These are phyloP conservation scores for Didymella segeticola DNA, from an alignment of 2,329 filamentous ascomycete species.

Conservation along the genomic window DNA sequence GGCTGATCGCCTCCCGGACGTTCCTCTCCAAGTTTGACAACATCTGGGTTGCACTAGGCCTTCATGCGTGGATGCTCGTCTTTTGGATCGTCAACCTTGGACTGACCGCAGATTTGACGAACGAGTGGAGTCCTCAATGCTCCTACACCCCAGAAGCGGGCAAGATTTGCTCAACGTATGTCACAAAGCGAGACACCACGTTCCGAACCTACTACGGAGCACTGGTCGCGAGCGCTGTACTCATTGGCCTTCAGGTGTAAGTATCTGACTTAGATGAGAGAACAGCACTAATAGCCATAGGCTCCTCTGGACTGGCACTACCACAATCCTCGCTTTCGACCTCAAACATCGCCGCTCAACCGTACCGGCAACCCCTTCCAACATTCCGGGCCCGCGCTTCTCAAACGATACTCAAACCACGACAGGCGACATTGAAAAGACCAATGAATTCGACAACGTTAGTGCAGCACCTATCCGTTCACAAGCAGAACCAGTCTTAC, in stretches of 20 bases:
- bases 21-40: conserved; percentile 53
- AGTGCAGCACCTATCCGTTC: conserved; percentile 9
- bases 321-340: conserved; percentile 9
- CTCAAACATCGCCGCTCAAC: conserved; percentile 13
- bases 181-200: conserved; percentile 22
- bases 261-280: conserved; percentile 6
- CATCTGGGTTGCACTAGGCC: conserved; percentile 60
- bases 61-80: conserved; percentile 60
- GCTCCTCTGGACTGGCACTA: conserved; percentile 16
- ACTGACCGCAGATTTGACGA: conserved; percentile 33
- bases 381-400: conserved; percentile 2
- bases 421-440: conserved; percentile 11
- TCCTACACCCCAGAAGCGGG: conserved; percentile 16
- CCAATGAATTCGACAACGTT: conserved; percentile 14
- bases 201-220: conserved; percentile 30
- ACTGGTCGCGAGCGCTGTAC: conserved; percentile 32
- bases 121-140: conserved; percentile 27
- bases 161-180: conserved; percentile 18
- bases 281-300: conserved; percentile 2
- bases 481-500: conserved; percentile 16
- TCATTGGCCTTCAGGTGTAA: conserved; percentile 38
- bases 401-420: conserved; percentile 3
- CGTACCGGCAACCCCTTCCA: neutral
- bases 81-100: conserved; percentile 58
- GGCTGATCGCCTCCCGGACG: conserved; percentile 8